phyloP scores from a whole-genome alignment of 768 basidiomycete species.

The Pleurotus citrinopileatus region DNA sequence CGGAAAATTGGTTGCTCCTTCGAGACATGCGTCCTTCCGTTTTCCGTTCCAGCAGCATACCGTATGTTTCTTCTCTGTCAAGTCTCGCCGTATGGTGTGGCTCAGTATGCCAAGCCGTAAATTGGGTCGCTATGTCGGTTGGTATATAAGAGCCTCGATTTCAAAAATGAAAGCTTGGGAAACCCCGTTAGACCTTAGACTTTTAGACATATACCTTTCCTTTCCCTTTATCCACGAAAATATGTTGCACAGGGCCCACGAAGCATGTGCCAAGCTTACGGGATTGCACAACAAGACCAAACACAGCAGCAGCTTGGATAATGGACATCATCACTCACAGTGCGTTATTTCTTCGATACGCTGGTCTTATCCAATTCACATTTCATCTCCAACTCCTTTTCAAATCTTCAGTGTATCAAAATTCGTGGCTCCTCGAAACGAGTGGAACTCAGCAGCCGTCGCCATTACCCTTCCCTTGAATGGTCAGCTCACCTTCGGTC shows the following conservation, averaged over 20 bases:
- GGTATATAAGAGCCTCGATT: not conserved
- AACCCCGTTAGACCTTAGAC: slow-evolving; percentile 6
- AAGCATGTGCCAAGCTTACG: slow-evolving; percentile 8
- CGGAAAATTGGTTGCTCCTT: not conserved
- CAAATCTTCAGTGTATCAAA: slow-evolving; percentile 8
- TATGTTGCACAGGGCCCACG: not conserved
- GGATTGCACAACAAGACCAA: slow-evolving; percentile 4
- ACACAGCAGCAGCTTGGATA: not conserved
- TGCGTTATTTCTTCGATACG: too few relatives aligned
- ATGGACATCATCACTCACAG: not conserved
- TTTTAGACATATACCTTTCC: slow-evolving; percentile 1
- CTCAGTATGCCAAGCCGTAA: slow-evolving; percentile 6
- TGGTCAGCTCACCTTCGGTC: slow-evolving; percentile 1
- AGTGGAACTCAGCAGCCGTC: slow-evolving; percentile 10
- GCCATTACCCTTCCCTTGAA: slow-evolving; percentile 1
- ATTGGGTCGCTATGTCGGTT: not conserved
- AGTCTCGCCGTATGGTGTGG: slow-evolving; percentile 3
- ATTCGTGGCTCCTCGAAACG: slow-evolving; percentile 11
- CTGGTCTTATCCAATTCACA: not conserved
- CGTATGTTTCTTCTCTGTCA: not conserved
- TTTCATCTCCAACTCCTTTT: not conserved
- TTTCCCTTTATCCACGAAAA: not conserved
- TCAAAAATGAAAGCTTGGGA: not conserved
- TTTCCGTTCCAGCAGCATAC: not conserved
- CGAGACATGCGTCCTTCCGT: not conserved